Base-by-base conservation (phyloP, 73 alveolate genomes). In the Breviolum minutum region DNA sequence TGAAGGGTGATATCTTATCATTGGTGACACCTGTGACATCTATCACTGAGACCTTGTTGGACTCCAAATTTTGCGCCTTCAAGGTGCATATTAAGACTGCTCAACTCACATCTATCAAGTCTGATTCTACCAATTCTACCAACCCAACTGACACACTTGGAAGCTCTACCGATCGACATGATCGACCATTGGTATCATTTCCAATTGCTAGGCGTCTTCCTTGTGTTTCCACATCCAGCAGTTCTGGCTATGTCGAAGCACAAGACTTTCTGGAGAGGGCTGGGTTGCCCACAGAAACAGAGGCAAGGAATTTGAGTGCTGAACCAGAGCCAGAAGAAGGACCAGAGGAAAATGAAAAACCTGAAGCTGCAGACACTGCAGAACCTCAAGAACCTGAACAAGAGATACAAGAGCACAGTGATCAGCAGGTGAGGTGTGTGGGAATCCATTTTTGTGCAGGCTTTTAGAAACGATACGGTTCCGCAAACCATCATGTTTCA, bases 271-370 rank as follows among this genome's bases (percentile, higher is more conserved):
- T 83, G 54, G 76, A 62, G 76, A 60, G 92, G 76, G 62, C 62
- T 48, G 76, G 71, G n/a, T 26, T 9, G 24, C 22, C 76, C 7
- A 26, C 19, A 61, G 76, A 40, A 16, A 70, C 70, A 80, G 92
- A 1, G 73, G 71, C 48, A 60, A 16, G 76, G 62, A 20, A 54
- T 7, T 11, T n/a, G 26, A 32, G 87, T 26, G 62, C 7, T 83
- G 92, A 54, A 62, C 92, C 71, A 12, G 92, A 83, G 61, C 92
- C 71, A 20, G 92, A 83, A 83, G 73, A 83, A 83, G 76, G 61
- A 83, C 76, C 73, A 1, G 61, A 61, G 60, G 40, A 81, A 48
- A 10, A 54, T 6, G 76, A 60, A 6, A 74, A 61, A 62, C 88
- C 88, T 32, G 88, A 80, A 48, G 54, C 54, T 0, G 54, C 54